Evolutionary conservation across 495 filamentous ascomycete species (phyloP), one percentile per base, ranked within the genome.

Genomic region (Penicillium robsamsonii): DNA sequence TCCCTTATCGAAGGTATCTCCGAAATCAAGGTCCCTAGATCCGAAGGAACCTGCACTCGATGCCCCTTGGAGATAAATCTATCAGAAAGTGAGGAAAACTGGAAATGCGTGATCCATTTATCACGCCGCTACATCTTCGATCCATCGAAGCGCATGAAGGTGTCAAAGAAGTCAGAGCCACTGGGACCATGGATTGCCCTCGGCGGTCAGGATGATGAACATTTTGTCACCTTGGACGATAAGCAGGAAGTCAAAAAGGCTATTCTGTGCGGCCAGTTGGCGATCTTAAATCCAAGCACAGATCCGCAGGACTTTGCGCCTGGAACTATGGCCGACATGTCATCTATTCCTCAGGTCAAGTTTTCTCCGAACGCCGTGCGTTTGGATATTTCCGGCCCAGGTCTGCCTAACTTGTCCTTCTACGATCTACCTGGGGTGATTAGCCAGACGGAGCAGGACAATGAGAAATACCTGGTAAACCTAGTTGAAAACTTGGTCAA

Each of bases 351-450:
- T 0, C 69, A 84, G 15, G 85, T 84, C 0, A 81, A 88, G 8
- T 94, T 94, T 57, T 88, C 85, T 0, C 90, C 90, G 0, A 96
- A 96, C 49, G 78, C 90, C 1, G 81, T 96, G 0, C 79, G 82
- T 0, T 60, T 96, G 0, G 84, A 91, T 38, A 89, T 96, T 12
- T 84, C 83, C 0, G 87, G 83, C 0, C 86, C 88, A 0, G 76
- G 76, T 0, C 79, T 92, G 0, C 85, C 88, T 0, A 84, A 86
- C 37, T 68, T 95, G 0, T 87, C 85, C 0, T 91, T 96, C 56
- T 92, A 87, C 58, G 91, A 96, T 60, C 71, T 95, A 0, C 91
- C 91, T 0, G 91, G 91, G 0, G 82, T 93, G 4, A 90, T 95
- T 57, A 83, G 83, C 49, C 84, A 84, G 0, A 74, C 80, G 0